A percentile compares a stretch with the other conserved stretches of the same genome.
Conservation (phyloP, 768 basidiomycete genomes). For the Lactarius hengduanensis region DNA sequence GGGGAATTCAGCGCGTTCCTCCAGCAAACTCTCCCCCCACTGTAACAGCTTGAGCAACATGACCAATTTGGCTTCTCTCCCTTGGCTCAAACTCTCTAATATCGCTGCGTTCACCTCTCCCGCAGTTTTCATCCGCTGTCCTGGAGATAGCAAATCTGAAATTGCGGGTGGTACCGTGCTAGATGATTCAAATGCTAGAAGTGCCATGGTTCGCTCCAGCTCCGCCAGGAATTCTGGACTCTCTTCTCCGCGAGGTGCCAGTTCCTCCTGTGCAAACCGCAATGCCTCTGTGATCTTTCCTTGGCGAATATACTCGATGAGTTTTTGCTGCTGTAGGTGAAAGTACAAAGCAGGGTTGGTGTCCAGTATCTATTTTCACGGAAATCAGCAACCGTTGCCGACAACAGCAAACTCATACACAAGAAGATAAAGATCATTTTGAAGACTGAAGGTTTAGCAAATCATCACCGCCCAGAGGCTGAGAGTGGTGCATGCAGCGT, state of each 20-base stretch:
- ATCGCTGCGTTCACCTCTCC: conserved; percentile 96
- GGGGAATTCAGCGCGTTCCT: conserved; percentile 78
- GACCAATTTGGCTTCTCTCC: conserved; percentile 87
- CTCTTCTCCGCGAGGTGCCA: conserved; percentile 94
- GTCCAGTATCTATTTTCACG: conserved; percentile 79
- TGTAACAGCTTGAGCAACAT: conserved; percentile 77
- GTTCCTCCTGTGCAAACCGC: conserved; percentile 87
- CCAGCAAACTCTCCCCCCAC: conserved; percentile 84
- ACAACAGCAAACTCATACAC: neutral
- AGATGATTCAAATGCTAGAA: conserved; percentile 77
- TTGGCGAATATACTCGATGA: conserved; percentile 92
- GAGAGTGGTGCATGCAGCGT: conserved; percentile 98
- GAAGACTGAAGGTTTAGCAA: conserved; percentile 92
- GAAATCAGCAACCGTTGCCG: conserved; percentile 27
- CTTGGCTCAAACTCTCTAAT: conserved; percentile 86
- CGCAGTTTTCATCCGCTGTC: conserved; percentile 91
- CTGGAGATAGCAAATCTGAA: conserved; percentile 75
- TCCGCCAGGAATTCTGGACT: conserved; percentile 91
- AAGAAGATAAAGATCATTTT: conserved; percentile 66
- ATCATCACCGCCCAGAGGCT: conserved; percentile 88
- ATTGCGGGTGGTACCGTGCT: conserved; percentile 63
- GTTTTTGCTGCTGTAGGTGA: conserved; percentile 90
- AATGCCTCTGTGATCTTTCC: conserved; percentile 78
- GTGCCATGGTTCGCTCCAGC: conserved; percentile 91
- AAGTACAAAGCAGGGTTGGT: conserved; percentile 93